Percentiles rank a stretch among this genome's conserved stretches.
phyloP scores from a whole-genome alignment of 2,329 filamentous ascomycete species.

The Xylaria sp. region DNA sequence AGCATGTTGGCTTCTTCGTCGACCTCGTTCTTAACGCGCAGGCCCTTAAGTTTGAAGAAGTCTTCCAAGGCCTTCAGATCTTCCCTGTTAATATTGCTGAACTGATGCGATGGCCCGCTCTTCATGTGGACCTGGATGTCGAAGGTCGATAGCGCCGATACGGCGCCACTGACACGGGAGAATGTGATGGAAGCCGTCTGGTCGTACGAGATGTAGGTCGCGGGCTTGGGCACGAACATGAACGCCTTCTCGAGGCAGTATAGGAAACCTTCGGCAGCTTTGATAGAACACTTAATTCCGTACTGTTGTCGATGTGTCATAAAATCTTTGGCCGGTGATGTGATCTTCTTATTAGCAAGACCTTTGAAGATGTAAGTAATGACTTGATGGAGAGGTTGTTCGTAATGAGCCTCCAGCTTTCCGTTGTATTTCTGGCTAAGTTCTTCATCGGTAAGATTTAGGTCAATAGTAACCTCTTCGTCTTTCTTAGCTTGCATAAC shows the following conservation, averaged over 20 bases:
- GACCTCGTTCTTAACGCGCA: conserved; percentile 99
- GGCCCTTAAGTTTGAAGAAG: conserved; percentile 95
- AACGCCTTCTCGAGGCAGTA: conserved; percentile 98
- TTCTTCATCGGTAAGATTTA: conserved; percentile 94
- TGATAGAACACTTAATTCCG: conserved; percentile 99
- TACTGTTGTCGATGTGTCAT: conserved; percentile 91
- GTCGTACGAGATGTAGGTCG: conserved; percentile 96
- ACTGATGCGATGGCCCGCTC: conserved; percentile 89
- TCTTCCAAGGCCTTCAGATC: conserved; percentile 96
- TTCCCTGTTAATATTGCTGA: conserved; percentile 99
- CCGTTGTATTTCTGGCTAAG: conserved; percentile 87
- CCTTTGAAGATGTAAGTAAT: conserved; percentile 96
- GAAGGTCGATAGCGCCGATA: conserved; percentile 94
- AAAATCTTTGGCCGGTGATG: conserved; percentile 94
- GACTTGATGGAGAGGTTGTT: conserved; percentile 91
- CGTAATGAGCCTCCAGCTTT: conserved; percentile 88
- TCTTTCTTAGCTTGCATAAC: conserved; percentile 99
- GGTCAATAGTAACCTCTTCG: conserved; percentile 94
- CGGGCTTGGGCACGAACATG: conserved; percentile 98
- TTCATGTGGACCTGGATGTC: conserved; percentile 96
- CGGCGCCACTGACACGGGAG: conserved; percentile 92
- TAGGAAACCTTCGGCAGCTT: conserved; percentile 96
- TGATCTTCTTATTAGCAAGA: conserved; percentile 93
- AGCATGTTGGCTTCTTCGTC: conserved; percentile 88
- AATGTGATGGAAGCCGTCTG: conserved; percentile 92